A percentile compares a stretch with the other conserved stretches of the same genome.
Conservation (phyloP, 768 basidiomycete species). For the Mycena vitilis region DNA sequence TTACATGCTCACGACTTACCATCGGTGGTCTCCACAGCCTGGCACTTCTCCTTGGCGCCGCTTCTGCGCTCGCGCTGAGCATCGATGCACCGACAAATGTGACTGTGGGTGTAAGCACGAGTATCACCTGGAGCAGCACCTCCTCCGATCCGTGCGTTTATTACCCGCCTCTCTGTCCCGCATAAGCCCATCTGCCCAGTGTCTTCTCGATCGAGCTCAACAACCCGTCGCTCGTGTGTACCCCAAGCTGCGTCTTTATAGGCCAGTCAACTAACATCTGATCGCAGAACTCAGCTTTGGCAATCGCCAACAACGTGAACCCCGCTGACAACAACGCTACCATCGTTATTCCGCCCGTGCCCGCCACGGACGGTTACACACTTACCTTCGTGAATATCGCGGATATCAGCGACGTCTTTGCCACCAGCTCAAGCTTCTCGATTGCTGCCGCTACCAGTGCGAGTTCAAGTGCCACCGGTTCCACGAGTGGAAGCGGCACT, state of each 20-base stretch:
- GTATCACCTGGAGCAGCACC: conserved; percentile 60
- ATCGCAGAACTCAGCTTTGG: conserved; percentile 55
- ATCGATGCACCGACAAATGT: conserved; percentile 50
- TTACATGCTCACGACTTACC: too few relatives aligned
- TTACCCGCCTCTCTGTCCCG: neutral
- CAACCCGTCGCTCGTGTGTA: conserved; percentile 56
- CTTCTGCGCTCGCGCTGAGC: conserved; percentile 62
- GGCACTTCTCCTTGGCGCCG: conserved; percentile 52
- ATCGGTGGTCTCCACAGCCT: conserved; percentile 46
- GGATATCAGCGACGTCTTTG: conserved; percentile 59
- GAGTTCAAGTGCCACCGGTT: too few relatives aligned
- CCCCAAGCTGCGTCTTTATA: too few relatives aligned
- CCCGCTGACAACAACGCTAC: conserved; percentile 48
- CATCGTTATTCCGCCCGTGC: conserved; percentile 59
- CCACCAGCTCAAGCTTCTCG: conserved; percentile 39
- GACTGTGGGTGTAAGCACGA: conserved; percentile 47
- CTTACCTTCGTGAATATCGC: conserved; percentile 58
- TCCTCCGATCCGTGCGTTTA: conserved; percentile 57
- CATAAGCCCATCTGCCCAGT: conserved; percentile 30
- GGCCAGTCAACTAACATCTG: neutral
- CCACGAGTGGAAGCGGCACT: too few relatives aligned
- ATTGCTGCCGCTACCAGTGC: too few relatives aligned
- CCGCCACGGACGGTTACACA: conserved; percentile 60
- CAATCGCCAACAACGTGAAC: conserved; percentile 66
- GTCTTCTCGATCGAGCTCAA: conserved; percentile 59